A percentile compares a stretch with the other conserved stretches of the same genome.
Conservation (phyloP, 192 early-diverging fungal genomes). For the Gaertneriomyces semiglobifer region DNA sequence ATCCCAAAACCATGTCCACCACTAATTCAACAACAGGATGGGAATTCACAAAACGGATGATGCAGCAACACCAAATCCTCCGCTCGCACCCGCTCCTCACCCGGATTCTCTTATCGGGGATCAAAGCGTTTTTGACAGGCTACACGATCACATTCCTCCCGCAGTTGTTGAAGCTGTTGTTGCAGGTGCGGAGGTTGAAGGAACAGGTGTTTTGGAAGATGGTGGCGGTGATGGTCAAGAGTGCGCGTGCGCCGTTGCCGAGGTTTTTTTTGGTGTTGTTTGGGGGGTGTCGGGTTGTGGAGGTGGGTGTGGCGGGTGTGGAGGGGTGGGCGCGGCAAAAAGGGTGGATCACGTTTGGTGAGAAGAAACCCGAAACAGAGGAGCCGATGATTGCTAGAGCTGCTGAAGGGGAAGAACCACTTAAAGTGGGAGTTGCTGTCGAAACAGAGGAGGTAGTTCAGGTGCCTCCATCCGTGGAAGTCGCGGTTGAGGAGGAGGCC, state of each 20-base stretch:
- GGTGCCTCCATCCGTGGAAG: background rate
- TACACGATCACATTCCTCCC: constrained; percentile 21
- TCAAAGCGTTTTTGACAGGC: constrained; percentile 24
- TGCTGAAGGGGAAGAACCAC: background rate
- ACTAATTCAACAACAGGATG: background rate
- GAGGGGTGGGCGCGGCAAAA: constrained; percentile 4
- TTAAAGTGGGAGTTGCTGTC: background rate
- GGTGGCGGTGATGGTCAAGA: constrained; percentile 1
- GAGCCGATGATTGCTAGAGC: background rate
- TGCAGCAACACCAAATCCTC: background rate
- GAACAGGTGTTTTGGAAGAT: background rate
- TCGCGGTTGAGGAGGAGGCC: background rate
- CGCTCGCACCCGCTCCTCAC: background rate
- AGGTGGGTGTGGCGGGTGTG: constrained; percentile 1
- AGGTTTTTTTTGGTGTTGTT: constrained; percentile 34
- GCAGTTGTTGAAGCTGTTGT: constrained; percentile 6
- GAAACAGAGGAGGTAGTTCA: background rate
- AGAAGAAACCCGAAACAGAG: background rate
- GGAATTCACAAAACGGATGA: background rate
- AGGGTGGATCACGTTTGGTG: background rate
- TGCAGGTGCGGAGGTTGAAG: constrained; percentile 1
- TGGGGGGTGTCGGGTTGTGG: constrained; percentile 24
- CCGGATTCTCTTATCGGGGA: constrained; percentile 20
- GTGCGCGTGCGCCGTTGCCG: constrained; percentile 18
- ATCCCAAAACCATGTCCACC: background rate